These are phyloP conservation scores for Clavispora fructus DNA, from an alignment of 805 yeast genomes.

Conservation along the genomic window DNA sequence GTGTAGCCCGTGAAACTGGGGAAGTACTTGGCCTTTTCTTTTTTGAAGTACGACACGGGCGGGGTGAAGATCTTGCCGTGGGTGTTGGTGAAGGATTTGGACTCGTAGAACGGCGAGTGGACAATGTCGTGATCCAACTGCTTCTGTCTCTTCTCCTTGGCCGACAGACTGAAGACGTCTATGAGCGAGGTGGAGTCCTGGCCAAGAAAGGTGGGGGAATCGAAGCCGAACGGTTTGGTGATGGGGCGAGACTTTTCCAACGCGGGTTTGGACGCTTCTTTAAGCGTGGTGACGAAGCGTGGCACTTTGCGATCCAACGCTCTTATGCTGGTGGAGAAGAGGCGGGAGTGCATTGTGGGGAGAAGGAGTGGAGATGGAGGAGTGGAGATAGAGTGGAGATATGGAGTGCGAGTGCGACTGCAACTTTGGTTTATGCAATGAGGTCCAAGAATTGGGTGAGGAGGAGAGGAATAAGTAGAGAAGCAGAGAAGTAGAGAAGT, in stretches of 20 bases:
- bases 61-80: constrained; percentile 81
- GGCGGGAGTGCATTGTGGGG: constrained; percentile 5
- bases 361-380: too few species aligned
- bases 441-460: too few species aligned
- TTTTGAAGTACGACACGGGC: constrained; percentile 73
- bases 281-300: constrained; percentile 31
- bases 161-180: constrained; percentile 27
- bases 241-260: constrained; percentile 26
- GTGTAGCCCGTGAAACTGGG: constrained; percentile 69
- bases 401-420: too few species aligned
- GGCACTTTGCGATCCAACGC: constrained; percentile 19
- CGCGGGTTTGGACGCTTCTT: constrained; percentile 36
- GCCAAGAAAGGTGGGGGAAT: constrained; percentile 18
- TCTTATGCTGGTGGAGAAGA: constrained; percentile 6
- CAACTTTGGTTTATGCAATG: too few species aligned
- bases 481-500: too few species aligned
- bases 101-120: constrained; percentile 41
- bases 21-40: constrained; percentile 70
- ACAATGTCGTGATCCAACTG: constrained; percentile 37
- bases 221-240: constrained; percentile 36
- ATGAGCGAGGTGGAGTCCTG: constrained; percentile 11
- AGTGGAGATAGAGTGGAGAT: too few species aligned
- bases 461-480: too few species aligned
- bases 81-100: constrained; percentile 47
- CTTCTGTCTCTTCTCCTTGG: constrained; percentile 33